phyloP scores from a whole-genome alignment of 805 yeast species.

The Wickerhamiella domercqiae region DNA sequence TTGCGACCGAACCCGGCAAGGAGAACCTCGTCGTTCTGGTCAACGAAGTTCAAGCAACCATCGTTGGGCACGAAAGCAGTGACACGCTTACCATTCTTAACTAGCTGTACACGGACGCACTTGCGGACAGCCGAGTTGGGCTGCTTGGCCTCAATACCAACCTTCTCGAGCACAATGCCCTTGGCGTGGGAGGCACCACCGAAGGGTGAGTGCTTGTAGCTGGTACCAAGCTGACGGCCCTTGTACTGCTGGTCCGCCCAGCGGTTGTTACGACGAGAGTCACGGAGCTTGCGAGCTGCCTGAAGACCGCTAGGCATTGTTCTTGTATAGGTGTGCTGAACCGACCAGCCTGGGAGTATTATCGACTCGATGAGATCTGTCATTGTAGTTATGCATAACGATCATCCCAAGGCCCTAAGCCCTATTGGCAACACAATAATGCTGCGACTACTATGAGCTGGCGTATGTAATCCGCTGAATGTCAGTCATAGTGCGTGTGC shows the following conservation, averaged over 20 bases:
- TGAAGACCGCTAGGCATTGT: constrained; percentile 99
- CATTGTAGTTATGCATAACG: no score
- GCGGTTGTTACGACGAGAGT: constrained; percentile 99
- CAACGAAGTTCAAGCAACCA: constrained; percentile 99
- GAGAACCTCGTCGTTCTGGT: constrained; percentile 98
- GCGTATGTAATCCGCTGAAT: no score
- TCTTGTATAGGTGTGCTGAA: no score
- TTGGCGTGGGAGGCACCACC: constrained; percentile 99
- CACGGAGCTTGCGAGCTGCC: constrained; percentile 99
- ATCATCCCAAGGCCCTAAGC: no score
- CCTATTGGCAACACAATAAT: no score
- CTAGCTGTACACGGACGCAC: constrained; percentile 99
- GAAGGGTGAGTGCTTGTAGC: constrained; percentile 99
- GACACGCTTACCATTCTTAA: constrained; percentile 99
- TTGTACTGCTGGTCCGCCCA: constrained; percentile 99
- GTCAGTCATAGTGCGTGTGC: no score
- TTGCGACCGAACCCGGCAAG: constrained; percentile 99
- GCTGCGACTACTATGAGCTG: no score
- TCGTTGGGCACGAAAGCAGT: constrained; percentile 99
- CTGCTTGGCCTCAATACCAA: constrained; percentile 99
- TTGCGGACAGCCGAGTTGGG: constrained; percentile 99
- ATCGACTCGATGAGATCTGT: no score
- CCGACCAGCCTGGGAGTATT: no score
- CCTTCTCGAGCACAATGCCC: constrained; percentile 98
- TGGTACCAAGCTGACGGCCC: constrained; percentile 98